Evolutionary conservation across 176 grass and related monocot genomes (phyloP).

Genomic region (Aegilops sharonensis): DNA sequence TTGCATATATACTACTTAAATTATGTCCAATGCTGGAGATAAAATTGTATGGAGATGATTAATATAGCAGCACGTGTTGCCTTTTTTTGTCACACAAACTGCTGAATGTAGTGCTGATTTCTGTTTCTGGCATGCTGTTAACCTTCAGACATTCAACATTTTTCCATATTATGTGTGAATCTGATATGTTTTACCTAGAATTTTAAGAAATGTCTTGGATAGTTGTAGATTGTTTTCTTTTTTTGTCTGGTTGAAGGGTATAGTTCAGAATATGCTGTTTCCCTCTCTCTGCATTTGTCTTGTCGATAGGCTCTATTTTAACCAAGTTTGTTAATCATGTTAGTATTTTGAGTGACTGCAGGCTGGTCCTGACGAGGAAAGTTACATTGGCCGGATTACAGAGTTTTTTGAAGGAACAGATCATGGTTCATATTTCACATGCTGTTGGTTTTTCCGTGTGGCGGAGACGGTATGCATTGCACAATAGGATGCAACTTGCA

Average conservation of each 20-base stretch:
- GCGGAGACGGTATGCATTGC: constrained; percentile 44
- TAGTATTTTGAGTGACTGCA: constrained; percentile 24
- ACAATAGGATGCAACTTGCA: too few relatives aligned
- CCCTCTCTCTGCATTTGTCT: neutral
- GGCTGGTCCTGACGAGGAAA: constrained; percentile 41
- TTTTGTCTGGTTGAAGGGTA: neutral
- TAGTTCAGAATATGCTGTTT: neutral
- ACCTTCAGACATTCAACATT: neutral
- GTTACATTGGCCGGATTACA: constrained; percentile 64
- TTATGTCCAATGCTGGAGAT: too few relatives aligned
- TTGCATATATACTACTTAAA: too few relatives aligned
- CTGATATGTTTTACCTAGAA: neutral
- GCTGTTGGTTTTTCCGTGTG: constrained; percentile 58
- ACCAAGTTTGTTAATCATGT: neutral
- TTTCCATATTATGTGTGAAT: neutral
- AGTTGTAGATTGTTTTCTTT: neutral
- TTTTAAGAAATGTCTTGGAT: neutral
- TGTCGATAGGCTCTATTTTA: neutral
- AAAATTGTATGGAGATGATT: too few relatives aligned
- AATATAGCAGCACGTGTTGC: too few relatives aligned
- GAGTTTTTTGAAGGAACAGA: constrained; percentile 60
- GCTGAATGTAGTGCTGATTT: neutral
- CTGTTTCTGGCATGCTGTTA: neutral
- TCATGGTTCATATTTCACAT: constrained; percentile 43
- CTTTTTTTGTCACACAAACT: too few relatives aligned